A percentile compares a stretch with the other conserved stretches of the same genome.
Evolutionary conservation across 805 yeast species (phyloP).

Genomic region (Schwanniomyces yamadae): DNA sequence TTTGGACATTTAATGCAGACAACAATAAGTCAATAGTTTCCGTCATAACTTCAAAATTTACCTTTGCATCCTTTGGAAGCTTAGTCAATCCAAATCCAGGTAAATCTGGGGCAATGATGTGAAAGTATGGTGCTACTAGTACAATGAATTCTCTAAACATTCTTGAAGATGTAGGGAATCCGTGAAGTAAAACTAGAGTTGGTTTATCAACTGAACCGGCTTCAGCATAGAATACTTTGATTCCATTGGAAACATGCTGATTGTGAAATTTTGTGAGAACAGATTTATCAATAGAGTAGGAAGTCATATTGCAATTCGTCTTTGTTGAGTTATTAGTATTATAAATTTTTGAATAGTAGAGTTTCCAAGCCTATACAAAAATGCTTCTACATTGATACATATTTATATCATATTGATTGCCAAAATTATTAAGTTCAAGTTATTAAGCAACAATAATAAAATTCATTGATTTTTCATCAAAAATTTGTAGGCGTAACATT

Average conservation of each 20-base stretch:
- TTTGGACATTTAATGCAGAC: constrained; percentile 20
- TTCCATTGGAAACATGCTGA: constrained; percentile 11
- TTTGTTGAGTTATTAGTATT: too few relatives aligned
- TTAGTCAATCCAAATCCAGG: constrained; percentile 43
- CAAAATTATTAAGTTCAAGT: too few relatives aligned
- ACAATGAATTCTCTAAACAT: constrained; percentile 39
- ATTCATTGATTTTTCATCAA: too few relatives aligned
- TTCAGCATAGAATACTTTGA: constrained; percentile 16
- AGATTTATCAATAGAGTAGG: too few relatives aligned
- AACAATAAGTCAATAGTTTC: constrained; percentile 30
- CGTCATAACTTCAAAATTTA: constrained; percentile 31
- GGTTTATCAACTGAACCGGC: constrained; percentile 21
- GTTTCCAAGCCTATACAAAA: too few relatives aligned
- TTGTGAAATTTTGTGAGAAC: too few relatives aligned
- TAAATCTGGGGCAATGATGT: constrained; percentile 45
- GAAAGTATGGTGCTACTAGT: constrained; percentile 32
- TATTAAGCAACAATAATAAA: too few relatives aligned
- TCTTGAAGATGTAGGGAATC: constrained; percentile 45
- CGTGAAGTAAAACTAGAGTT: constrained; percentile 39
- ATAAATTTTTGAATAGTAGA: too few relatives aligned
- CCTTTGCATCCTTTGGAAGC: constrained; percentile 22
- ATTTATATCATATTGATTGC: too few relatives aligned
- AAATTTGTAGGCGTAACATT: too few relatives aligned
- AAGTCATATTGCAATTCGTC: too few relatives aligned
- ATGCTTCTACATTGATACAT: too few relatives aligned